Evolutionary conservation across 352 stramenopile species (phyloP).

Genomic region (Phytopythium aichiense): DNA sequence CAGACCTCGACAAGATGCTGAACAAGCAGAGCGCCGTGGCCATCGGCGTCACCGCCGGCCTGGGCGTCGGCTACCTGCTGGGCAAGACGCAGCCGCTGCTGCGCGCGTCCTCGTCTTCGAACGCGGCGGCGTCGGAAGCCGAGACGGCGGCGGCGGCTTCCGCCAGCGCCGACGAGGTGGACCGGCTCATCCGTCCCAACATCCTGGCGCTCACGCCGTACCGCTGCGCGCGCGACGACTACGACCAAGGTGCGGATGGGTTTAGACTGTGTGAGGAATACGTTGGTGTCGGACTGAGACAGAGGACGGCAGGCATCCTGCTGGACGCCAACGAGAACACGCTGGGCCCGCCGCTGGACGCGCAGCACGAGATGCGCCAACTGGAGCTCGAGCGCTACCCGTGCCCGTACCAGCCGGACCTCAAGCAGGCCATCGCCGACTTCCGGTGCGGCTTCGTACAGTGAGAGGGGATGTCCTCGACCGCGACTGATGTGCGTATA

Average conservation of each 20-base stretch:
- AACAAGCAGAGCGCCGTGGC: slow-evolving; percentile 67
- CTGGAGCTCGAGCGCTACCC: slow-evolving; percentile 94
- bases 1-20: slow-evolving; percentile 24
- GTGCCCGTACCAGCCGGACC: slow-evolving; percentile 90
- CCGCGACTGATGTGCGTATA: background rate
- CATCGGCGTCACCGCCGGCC: slow-evolving; percentile 51
- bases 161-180: slow-evolving; percentile 41
- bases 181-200: slow-evolving; percentile 94
- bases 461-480: background rate
- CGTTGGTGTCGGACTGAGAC: background rate
- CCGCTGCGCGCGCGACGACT: slow-evolving; percentile 96
- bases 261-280: too few relatives aligned
- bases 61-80: slow-evolving; percentile 66
- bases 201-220: slow-evolving; percentile 96
- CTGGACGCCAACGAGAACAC: slow-evolving; percentile 99
- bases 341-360: slow-evolving; percentile 85
- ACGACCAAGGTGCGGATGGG: slow-evolving; percentile 64
- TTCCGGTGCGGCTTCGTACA: slow-evolving; percentile 46
- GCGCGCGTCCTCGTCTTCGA: background rate
- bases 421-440: slow-evolving; percentile 91
- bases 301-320: slow-evolving; percentile 77
- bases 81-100: slow-evolving; percentile 40
- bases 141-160: background rate
- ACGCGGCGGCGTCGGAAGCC: too few relatives aligned
- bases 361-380: slow-evolving; percentile 59